Evolutionary conservation across 345 rosid genomes (phyloP), one percentile per base, ranked within the genome.

Genomic region (Nephelium lappaceum): DNA sequence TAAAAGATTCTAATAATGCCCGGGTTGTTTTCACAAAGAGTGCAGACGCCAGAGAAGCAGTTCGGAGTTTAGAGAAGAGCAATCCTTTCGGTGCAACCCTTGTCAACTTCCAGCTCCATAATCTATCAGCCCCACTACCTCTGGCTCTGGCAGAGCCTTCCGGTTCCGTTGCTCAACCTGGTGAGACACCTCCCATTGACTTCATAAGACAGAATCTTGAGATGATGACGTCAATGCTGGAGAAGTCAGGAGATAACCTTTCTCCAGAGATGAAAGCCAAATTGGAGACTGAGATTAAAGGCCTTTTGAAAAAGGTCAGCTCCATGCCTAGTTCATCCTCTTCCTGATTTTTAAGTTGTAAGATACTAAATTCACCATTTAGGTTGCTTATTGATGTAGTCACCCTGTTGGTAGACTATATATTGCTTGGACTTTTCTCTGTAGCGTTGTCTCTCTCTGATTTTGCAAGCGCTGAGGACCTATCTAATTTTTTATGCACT

Each of bases 191-290:
- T 9, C 91, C 90, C 11, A 81, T 95, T 67, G 92, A 95, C 76
- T 77, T 89, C 25, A 95, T 95, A 77, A 87, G 86, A 86, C 87
- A 90, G 80, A 93, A 95, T 84, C 89, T 95, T 65, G 92, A 90
- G 90, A 92, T 89, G 91, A 93, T 95, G 98, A 93, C 95, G 16
- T 81, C 89, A 51, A 92, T 91, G 98, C 87, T 95, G 82, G 88
- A 90, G 86, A 84, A 91, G 72, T 87, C 97, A 0, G 99, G 99
- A 53, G 89, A 95, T 81, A 83, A 85, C 82, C 88, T 93, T 73
- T 90, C 98, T 25, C 91, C 90, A 0, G 98, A 92, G 84, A 92
- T 87, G 69, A 93, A 80, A 84, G 91, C 85, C 25, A 91, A 91
- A 77, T 75, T 95, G 70, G 97, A 90, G 86, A 78, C 78, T 36